Evolutionary conservation across 257 asterid species (phyloP).

Genomic region (Linderniella brevidens): DNA sequence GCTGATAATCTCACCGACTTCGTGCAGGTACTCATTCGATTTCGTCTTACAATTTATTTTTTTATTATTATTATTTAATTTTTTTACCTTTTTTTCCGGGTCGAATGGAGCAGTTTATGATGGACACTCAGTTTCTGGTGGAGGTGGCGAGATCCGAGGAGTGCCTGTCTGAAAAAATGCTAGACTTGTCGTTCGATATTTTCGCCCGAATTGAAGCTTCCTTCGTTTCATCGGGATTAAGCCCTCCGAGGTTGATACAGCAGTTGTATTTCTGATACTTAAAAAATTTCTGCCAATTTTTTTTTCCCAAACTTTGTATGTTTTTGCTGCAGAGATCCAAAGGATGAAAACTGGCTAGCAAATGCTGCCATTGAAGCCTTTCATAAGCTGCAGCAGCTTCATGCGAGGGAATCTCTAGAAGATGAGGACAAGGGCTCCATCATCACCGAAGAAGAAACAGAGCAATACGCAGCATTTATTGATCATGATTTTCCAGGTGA

Average conservation of each 20-base stretch:
- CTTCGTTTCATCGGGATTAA: slow-evolving; percentile 19
- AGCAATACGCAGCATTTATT: too few relatives aligned
- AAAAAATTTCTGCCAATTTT: too few relatives aligned
- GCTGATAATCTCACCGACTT: slow-evolving; percentile 14
- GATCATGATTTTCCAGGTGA: too few relatives aligned
- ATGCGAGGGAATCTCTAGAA: slow-evolving; percentile 14
- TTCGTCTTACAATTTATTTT: too few relatives aligned
- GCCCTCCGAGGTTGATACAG: slow-evolving; percentile 33
- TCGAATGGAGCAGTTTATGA: slow-evolving; percentile 36
- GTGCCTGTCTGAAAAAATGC: slow-evolving; percentile 24
- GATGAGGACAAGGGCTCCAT: slow-evolving; percentile 6
- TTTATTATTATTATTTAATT: too few relatives aligned
- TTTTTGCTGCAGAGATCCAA: slow-evolving; percentile 18
- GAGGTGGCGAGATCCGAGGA: slow-evolving; percentile 49
- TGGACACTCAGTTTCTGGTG: slow-evolving; percentile 53
- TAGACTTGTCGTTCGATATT: slow-evolving; percentile 13
- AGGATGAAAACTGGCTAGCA: slow-evolving; percentile 27
- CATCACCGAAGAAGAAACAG: not conserved
- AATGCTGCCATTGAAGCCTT: slow-evolving; percentile 32
- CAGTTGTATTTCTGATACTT: too few relatives aligned
- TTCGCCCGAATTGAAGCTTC: slow-evolving; percentile 18
- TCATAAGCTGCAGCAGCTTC: slow-evolving; percentile 33
- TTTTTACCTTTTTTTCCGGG: too few relatives aligned
- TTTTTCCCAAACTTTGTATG: too few relatives aligned
- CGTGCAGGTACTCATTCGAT: slow-evolving; percentile 30